Base-by-base conservation (phyloP, 306 rosid genomes). In the Erythrophleum fordii region DNA sequence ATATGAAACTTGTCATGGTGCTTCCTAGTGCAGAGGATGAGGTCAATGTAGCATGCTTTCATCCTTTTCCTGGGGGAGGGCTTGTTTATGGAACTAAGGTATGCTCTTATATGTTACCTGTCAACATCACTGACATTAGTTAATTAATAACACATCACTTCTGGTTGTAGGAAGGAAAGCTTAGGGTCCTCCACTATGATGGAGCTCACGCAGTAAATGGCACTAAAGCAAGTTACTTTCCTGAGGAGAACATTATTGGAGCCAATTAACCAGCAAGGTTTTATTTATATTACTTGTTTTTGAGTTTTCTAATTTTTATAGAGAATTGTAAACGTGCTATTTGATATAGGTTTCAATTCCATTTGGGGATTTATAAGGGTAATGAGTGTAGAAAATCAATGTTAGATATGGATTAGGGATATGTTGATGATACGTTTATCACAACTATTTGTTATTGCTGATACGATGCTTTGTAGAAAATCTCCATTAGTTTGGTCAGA, bases 1-100 rank as follows among this genome's bases (percentile, higher is more conserved):
- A 96, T 87, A 93, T 93, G 99, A 97, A 96, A 80, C 98, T 96
- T 80, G 99, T 93, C 80, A 90, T 94, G 84, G 96, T 93, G 77
- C 99, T 96, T 81, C 98, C 99, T 37, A 93, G 99, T 87, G 91
- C 97, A 5, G 99, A 96, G 83, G 99, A 96, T 79, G 99, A 93
- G 90, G 99, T 96, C 79, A 96, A 96, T 55, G 98, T 96, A 37
- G 99, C 99, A 59, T 93, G 98, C 79, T 96, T 96, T 85, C 99
- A 96, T 83, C 99, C 99, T 79, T 90, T 88, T 62, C 93, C 94
- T 9, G 99, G 99, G 75, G 98, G 97, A 51, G 99, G 99, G n/a
- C 89, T 96, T 68, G 99, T 93, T 78, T 96, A 96, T 76, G 99
- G 99, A 80, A 96, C 98, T 55, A 96, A 96, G 97, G 99, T 92